A percentile compares a stretch with the other conserved stretches of the same genome.
phyloP scores from a whole-genome alignment of 371 early-diverging fungal genomes.

The Circinella umbellata region DNA sequence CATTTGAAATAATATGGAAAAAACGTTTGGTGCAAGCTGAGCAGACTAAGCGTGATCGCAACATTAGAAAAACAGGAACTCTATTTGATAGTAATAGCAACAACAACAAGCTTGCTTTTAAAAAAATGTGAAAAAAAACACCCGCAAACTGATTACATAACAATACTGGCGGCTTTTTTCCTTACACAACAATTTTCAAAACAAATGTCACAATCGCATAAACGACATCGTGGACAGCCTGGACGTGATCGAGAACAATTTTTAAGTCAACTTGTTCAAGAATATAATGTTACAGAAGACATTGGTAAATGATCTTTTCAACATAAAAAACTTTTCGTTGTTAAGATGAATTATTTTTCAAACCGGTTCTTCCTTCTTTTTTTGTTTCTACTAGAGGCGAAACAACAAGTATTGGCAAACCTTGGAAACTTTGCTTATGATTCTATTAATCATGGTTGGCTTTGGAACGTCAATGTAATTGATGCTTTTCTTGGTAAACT shows the following conservation, averaged over 20 bases:
- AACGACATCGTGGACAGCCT: conserved; percentile 7
- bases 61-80: neutral
- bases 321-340: neutral
- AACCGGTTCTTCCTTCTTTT: neutral
- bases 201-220: neutral
- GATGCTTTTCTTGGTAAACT: conserved; percentile 56
- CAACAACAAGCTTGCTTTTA: neutral
- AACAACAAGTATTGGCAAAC: conserved; percentile 60
- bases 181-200: neutral
- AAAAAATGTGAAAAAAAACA: too few species aligned
- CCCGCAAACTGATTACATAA: too few species aligned
- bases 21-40: neutral
- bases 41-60: conserved; percentile 1
- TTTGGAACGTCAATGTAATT: conserved; percentile 50
- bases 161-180: too few species aligned
- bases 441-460: conserved; percentile 56
- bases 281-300: conserved; percentile 40
- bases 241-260: conserved; percentile 33
- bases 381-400: conserved; percentile 40
- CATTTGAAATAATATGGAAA: neutral
- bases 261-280: conserved; percentile 39
- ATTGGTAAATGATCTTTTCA: conserved; percentile 27
- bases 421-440: conserved; percentile 70
- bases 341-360: neutral
- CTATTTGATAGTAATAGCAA: neutral